Evolutionary conservation across 1,139 yeast genomes (phyloP).

Genomic region (Geotrichum aggregatum): DNA sequence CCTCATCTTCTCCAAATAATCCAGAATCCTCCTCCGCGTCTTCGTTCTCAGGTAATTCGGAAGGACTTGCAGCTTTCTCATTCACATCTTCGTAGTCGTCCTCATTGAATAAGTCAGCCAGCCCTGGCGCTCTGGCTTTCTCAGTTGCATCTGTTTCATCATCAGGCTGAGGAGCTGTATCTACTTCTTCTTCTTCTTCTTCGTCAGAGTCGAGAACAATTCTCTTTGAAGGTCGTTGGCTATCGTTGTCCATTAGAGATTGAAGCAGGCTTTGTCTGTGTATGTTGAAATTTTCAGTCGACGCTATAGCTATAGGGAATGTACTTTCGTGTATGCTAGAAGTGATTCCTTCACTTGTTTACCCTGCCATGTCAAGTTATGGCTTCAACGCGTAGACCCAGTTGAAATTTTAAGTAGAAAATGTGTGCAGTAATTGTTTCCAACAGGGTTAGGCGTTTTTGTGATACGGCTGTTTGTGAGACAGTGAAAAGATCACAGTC

Average conservation of each 20-base stretch:
- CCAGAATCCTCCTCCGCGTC: constrained; percentile 21
- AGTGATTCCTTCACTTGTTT: not conserved
- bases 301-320: not conserved
- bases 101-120: constrained; percentile 24
- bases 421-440: too few relatives aligned
- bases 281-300: not conserved
- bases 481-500: too few relatives aligned
- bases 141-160: constrained; percentile 11
- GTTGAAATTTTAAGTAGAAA: too few relatives aligned
- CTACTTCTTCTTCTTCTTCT: constrained; percentile 20
- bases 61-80: constrained; percentile 19
- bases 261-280: too few relatives aligned
- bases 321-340: not conserved
- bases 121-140: constrained; percentile 11
- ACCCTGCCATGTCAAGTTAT: not conserved
- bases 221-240: constrained; percentile 10
- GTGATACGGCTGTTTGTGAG: too few relatives aligned
- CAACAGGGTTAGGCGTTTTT: too few relatives aligned
- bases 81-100: constrained; percentile 25
- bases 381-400: not conserved
- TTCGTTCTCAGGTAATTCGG: constrained; percentile 17
- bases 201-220: constrained; percentile 22
- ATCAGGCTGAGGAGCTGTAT: constrained; percentile 11
- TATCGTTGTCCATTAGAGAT: constrained; percentile 4
- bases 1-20: constrained; percentile 18